Evolutionary conservation across 345 rosid species (phyloP).

Genomic region (Eucalyptus grandis): DNA sequence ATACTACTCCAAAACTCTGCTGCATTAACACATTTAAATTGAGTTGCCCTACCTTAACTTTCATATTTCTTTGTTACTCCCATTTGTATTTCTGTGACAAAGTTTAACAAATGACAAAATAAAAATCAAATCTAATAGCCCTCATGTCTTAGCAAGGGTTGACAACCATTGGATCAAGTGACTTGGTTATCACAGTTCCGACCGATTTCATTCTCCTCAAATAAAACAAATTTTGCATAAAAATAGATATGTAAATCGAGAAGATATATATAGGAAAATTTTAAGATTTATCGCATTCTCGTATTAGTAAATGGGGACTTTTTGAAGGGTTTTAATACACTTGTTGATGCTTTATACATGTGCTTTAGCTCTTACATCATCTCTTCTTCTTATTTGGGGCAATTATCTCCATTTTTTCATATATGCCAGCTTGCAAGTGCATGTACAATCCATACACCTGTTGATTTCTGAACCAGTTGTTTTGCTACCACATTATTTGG

Average conservation of each 20-base stretch:
- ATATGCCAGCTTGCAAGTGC: neutral
- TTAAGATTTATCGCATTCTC: neutral
- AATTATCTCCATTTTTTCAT: neutral
- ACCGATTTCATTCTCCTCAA: neutral
- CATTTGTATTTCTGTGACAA: no score
- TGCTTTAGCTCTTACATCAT: neutral
- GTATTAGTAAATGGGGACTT: neutral
- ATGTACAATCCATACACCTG: neutral
- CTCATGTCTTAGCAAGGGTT: no score
- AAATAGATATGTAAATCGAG: neutral
- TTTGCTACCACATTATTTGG: neutral
- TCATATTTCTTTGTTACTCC: no score
- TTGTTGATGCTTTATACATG: neutral
- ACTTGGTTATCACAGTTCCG: no score
- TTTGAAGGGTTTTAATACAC: neutral
- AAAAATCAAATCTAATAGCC: no score
- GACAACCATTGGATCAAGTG: no score
- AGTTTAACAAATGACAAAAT: no score
- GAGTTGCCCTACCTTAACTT: no score
- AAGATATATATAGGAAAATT: neutral
- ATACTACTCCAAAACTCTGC: no score
- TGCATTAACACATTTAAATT: no score
- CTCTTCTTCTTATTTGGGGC: neutral
- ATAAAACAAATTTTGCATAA: neutral
- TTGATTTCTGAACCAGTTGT: neutral